Evolutionary conservation across 2,329 filamentous ascomycete species (phyloP).

Genomic region (Pseudofabraea citricarpa): DNA sequence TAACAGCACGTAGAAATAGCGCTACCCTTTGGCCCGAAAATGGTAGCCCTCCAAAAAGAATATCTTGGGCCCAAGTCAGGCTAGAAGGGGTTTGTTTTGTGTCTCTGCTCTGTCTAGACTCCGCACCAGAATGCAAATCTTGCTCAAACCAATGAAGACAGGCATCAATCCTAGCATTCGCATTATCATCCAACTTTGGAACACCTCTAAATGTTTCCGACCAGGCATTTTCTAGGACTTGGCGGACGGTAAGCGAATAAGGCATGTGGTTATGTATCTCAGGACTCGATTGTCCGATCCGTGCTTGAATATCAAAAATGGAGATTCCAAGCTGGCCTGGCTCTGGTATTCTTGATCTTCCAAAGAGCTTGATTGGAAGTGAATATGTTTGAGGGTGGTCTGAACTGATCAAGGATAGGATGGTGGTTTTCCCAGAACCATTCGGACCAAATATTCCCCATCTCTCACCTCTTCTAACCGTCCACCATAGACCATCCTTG

Average conservation of each 20-base stretch:
- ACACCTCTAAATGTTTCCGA: conserved; percentile 77
- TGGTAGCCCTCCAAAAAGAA: conserved; percentile 67
- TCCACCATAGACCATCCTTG: conserved; percentile 72
- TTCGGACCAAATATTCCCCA: conserved; percentile 95
- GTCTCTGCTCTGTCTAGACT: conserved; percentile 18
- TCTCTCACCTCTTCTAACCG: conserved; percentile 73
- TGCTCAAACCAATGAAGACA: conserved; percentile 71
- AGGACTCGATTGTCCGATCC: conserved; percentile 88
- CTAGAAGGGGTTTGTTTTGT: conserved; percentile 22
- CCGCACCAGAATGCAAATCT: conserved; percentile 56
- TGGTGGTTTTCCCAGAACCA: conserved; percentile 91
- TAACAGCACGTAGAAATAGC: conserved; percentile 75
- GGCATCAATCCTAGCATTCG: conserved; percentile 58
- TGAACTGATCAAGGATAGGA: conserved; percentile 87
- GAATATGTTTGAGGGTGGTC: conserved; percentile 95
- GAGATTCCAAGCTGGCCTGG: conserved; percentile 66
- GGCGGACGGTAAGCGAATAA: conserved; percentile 64
- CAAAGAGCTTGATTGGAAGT: conserved; percentile 81
- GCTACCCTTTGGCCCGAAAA: conserved; percentile 82
- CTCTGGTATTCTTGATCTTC: conserved; percentile 72
- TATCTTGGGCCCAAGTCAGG: conserved; percentile 60
- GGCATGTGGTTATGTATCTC: conserved; percentile 95
- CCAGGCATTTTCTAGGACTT: conserved; percentile 81
- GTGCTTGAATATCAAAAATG: conserved; percentile 85
- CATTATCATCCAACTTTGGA: conserved; percentile 56